These are phyloP conservation scores for Aspergillus phoenicis DNA, from an alignment of 2,329 filamentous ascomycete species.

Conservation along the genomic window DNA sequence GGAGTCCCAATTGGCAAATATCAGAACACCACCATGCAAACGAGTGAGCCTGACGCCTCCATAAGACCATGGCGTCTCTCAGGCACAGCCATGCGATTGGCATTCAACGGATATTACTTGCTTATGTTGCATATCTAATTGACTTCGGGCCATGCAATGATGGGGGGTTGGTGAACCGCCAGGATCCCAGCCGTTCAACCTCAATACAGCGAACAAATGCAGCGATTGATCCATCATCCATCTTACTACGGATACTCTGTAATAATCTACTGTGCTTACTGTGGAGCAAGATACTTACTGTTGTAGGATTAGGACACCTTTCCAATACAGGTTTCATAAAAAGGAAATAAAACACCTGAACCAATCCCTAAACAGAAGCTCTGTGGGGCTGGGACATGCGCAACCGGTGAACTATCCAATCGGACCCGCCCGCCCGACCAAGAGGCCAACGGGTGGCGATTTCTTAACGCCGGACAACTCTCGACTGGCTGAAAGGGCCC, in stretches of 20 bases:
- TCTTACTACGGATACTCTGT: neutral
- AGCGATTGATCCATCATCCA: neutral
- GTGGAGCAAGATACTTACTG: neutral
- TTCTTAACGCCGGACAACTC: neutral
- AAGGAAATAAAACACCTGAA: neutral
- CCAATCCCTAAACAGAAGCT: neutral
- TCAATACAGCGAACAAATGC: neutral
- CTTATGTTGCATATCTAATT: too few species aligned
- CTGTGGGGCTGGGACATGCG: neutral
- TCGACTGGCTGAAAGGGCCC: neutral
- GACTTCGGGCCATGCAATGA: too few species aligned
- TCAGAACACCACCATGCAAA: neutral
- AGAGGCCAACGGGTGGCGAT: slow-evolving; percentile 7
- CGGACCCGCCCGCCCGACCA: neutral
- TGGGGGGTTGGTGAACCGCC: too few species aligned
- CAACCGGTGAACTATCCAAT: neutral
- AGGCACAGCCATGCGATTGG: too few species aligned
- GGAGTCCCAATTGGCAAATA: neutral
- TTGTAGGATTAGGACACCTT: neutral
- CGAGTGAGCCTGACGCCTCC: too few species aligned
- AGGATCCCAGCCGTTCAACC: too few species aligned
- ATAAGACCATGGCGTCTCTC: too few species aligned
- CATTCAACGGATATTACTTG: too few species aligned
- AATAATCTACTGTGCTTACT: neutral
- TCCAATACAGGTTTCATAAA: slow-evolving; percentile 3